A percentile compares a stretch with the other conserved stretches of the same genome.
Evolutionary conservation across 306 rosid genomes (phyloP).

Genomic region (Luffa acutangula): DNA sequence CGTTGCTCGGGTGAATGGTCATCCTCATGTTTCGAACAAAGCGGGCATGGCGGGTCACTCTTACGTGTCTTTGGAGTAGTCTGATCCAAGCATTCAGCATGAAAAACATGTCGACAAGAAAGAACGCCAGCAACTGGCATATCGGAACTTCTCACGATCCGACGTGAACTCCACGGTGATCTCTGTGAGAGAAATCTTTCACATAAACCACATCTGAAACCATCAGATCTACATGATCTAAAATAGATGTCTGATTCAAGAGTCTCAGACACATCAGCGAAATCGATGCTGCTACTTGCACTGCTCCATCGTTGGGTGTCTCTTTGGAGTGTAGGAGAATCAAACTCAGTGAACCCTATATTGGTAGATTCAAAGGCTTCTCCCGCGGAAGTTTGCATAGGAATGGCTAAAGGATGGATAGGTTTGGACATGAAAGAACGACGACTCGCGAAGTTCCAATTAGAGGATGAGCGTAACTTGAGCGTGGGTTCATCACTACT

Average conservation of each 20-base stretch:
- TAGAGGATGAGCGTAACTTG: constrained; percentile 44
- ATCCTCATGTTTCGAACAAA: constrained; percentile 45
- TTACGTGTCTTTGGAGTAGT: constrained; percentile 51
- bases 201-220: constrained; percentile 64
- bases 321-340: constrained; percentile 41
- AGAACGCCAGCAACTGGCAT: constrained; percentile 81
- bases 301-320: constrained; percentile 62
- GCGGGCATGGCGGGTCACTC: constrained; percentile 72
- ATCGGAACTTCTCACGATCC: constrained; percentile 82
- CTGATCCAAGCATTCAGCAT: constrained; percentile 86
- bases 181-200: constrained; percentile 64
- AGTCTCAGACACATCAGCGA: constrained; percentile 57
- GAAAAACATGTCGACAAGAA: constrained; percentile 68
- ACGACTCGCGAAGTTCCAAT: constrained; percentile 38
- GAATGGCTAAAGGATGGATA: constrained; percentile 58
- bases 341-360: constrained; percentile 39
- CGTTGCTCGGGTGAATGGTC: constrained; percentile 41
- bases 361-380: constrained; percentile 38
- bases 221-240: constrained; percentile 26
- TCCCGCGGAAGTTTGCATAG: constrained; percentile 32
- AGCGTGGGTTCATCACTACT: constrained; percentile 55
- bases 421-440: constrained; percentile 81
- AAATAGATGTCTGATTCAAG: constrained; percentile 48
- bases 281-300: constrained; percentile 70
- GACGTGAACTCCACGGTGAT: constrained; percentile 79